Conservation (phyloP, 352 stramenopile genomes). For the Globisporangium ultimum region DNA sequence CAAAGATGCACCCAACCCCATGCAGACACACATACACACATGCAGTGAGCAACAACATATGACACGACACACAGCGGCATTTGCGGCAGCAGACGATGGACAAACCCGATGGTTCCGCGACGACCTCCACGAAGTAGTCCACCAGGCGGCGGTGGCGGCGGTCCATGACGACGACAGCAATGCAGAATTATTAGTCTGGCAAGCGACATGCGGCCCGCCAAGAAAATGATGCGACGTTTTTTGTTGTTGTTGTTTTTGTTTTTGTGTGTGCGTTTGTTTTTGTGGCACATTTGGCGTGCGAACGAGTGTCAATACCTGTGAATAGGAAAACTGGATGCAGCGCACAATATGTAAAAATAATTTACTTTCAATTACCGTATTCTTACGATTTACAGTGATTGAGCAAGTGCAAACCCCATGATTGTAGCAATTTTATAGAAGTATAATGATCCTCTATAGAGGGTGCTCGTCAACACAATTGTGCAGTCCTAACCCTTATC, state of each 20-base stretch:
- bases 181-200: too few relatives aligned
- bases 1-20: too few relatives aligned
- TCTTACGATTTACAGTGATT: too few relatives aligned
- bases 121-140: conserved; percentile 78
- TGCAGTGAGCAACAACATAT: background rate
- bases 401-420: background rate
- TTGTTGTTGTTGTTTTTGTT: background rate
- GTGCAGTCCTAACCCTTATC: too few relatives aligned
- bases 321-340: too few relatives aligned
- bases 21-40: background rate
- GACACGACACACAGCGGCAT: background rate
- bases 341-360: too few relatives aligned
- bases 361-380: too few relatives aligned
- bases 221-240: background rate
- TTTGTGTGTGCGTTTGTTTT: background rate
- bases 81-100: too few relatives aligned
- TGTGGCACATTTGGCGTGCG: background rate
- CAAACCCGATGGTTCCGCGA: conserved; percentile 27
- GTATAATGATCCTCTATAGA: too few relatives aligned
- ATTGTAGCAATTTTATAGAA: too few relatives aligned
- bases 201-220: background rate
- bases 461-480: too few relatives aligned
- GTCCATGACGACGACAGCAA: conserved; percentile 2
- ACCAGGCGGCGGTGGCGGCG: conserved; percentile 29
- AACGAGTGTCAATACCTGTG: too few relatives aligned